Evolutionary conservation across 1,284 basidiomycete genomes (phyloP).

Genomic region (Sphaerobolus stellatus): DNA sequence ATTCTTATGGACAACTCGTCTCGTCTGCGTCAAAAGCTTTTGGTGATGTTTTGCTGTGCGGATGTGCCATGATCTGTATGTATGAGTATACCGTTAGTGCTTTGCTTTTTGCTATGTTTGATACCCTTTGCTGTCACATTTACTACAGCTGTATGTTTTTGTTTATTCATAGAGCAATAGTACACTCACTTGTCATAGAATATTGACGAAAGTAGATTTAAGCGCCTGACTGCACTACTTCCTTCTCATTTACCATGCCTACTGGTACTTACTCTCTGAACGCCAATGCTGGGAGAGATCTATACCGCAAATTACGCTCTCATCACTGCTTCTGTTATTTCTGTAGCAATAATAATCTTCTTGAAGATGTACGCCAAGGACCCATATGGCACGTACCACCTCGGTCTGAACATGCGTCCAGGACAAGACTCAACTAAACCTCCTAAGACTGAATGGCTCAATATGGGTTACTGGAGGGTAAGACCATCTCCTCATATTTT

Average conservation of each 20-base stretch:
- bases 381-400: constrained; percentile 57
- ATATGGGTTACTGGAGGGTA: constrained; percentile 69
- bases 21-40: not conserved
- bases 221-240: too few species aligned
- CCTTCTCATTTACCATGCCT: too few species aligned
- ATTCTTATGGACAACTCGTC: not conserved
- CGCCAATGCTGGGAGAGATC: too few species aligned
- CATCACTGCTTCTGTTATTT: too few species aligned
- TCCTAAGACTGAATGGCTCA: constrained; percentile 64
- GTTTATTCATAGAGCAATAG: too few species aligned
- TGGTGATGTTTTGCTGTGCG: not conserved
- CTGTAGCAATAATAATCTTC: too few species aligned
- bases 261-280: too few species aligned
- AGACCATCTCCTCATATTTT: constrained; percentile 12
- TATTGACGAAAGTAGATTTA: too few species aligned
- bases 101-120: not conserved
- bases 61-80: not conserved
- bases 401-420: constrained; percentile 44
- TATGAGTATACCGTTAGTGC: constrained; percentile 6
- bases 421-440: constrained; percentile 28
- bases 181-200: too few species aligned
- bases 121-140: not conserved
- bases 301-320: too few species aligned
- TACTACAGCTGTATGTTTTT: too few species aligned
- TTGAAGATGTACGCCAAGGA: constrained; percentile 30